A percentile compares a stretch with the other conserved stretches of the same genome.
phyloP scores from a whole-genome alignment of 2,329 filamentous ascomycete genomes.

The Aspergillus transmontanensis region DNA sequence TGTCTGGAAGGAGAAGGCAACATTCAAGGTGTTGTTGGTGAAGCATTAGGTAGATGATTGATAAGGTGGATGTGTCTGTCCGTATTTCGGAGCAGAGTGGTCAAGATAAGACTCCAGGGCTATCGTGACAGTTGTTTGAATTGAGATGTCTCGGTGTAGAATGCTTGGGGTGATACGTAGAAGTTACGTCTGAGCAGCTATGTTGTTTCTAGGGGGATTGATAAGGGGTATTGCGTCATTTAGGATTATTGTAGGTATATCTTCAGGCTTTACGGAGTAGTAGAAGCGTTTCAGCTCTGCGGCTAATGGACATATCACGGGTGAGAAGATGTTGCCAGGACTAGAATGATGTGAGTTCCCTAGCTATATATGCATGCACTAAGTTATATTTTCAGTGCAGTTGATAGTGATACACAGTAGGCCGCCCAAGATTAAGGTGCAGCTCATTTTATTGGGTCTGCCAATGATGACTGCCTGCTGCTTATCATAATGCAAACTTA shows the following conservation, averaged over 20 bases:
- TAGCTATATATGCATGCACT: no score
- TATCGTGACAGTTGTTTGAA: not conserved
- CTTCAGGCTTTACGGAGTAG: no score
- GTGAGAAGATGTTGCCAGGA: not conserved
- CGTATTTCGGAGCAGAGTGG: not conserved
- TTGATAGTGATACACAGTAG: not conserved
- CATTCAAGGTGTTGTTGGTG: not conserved
- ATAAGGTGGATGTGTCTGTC: not conserved
- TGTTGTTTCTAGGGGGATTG: not conserved
- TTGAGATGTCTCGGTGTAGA: not conserved
- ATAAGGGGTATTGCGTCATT: not conserved
- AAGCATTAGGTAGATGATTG: not conserved
- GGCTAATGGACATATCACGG: not conserved
- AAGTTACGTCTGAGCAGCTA: not conserved
- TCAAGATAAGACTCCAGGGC: no score
- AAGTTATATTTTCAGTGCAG: no score
- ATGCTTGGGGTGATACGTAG: not conserved
- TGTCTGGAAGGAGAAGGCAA: not conserved
- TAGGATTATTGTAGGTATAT: no score
- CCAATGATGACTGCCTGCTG: not conserved
- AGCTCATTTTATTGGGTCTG: not conserved
- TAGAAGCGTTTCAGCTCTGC: not conserved
- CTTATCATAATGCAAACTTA: conserved; percentile 3
- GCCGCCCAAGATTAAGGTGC: not conserved
- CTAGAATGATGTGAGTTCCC: not conserved